Base-by-base conservation (phyloP, 176 grass and related monocot genomes). In the Sorghum bicolor region DNA sequence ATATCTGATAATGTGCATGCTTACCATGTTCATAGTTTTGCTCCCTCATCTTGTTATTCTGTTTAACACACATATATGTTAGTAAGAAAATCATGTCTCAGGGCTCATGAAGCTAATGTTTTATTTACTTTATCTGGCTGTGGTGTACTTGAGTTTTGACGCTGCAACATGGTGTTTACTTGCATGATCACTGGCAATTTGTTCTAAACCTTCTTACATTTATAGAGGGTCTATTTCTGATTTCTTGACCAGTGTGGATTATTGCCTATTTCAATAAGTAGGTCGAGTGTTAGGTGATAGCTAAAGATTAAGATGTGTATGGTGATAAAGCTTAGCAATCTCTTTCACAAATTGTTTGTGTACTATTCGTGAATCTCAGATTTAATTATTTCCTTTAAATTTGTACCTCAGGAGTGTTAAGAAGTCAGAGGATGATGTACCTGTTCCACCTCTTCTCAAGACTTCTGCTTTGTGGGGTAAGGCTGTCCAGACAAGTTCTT, bases 401-500 rank as follows among this genome's bases (percentile, higher is more conserved):
- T 74, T 76, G 29, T 85, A 82, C 29, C 81, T 19, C 86, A 95
- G 92, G 90, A 95, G 84, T 58, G 92, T 98, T 76, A 98, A 95
- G 75, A 98, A 98, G 85, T 95, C 92, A 57, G 92, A 97, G 39
- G 62, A 93, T 91, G 95, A 94, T 90, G 85, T 95, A 64, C 95
- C 95, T 82, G 87, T 98, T 73, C 95, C 95, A 68, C 92, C 95
- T 72, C 95, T 98, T 72, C 53, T 98, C 41, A 88, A 98, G 82
- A 95, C 90, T 70, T 94, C 95, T 34, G 95, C 90, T 77, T 82
- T 98, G 65, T 98, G 95, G 95, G 95, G 95, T 98, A 98, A 90
- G 87, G 24, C 14, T 72, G 60, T 20, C 8, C 20, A 48, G 8
- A 30, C 40, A 30, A 24, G 45, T 57, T 30, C 29, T 28, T 26